Base-by-base conservation (phyloP, 1,139 yeast species). In the Tardiomyces blankii region DNA sequence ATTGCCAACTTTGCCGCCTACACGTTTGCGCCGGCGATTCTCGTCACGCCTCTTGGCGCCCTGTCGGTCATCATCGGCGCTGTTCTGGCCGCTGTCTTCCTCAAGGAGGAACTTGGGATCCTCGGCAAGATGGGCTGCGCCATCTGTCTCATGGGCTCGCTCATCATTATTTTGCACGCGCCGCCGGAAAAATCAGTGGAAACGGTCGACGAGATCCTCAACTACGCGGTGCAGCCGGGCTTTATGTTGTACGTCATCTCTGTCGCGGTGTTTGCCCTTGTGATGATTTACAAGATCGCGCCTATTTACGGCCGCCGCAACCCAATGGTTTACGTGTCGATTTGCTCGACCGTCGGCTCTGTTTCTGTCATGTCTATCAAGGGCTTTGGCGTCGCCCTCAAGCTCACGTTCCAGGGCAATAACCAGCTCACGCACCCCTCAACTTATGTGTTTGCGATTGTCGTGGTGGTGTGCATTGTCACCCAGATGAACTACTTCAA, bases 91-190 rank as follows among this genome's bases (percentile, higher is more conserved):
- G 83, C 95, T 2, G 64, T 87, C 3, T 85, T 87, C 60, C 69
- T 87, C 52, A 82, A 84, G 59, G 96, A 87, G 63, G 93, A 85
- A 60, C 74, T 87, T 52, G 96, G 96, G 1, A 76, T 84, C 4
- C 69, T 87, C 58, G 96, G 96, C n/a, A 84, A 82, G 63, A 77
- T 88, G 80, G 96, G 96, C 1, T 88, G 96, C 68, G 94, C 95
- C 35, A 83, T 86, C 46, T 87, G 96, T 63, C 67, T 87, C 46
- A 73, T 87, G 64, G 96, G 96, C 1, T 81, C 94, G 1, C 87
- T 87, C n/a, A 83, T 87, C 47, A 88, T 87, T 50, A 88, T 87
- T 25, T 69, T 87, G 50, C 96, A 87, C 62, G 96, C 96, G 23
- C 96, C 96, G 27, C 87, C 91, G 16, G 96, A 87, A 64, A 85